Percentiles rank a stretch among this genome's conserved stretches.
These are phyloP conservation scores for Tetrahymena elliotti DNA, from an alignment of 73 alveolate genomes.

Conservation along the genomic window DNA sequence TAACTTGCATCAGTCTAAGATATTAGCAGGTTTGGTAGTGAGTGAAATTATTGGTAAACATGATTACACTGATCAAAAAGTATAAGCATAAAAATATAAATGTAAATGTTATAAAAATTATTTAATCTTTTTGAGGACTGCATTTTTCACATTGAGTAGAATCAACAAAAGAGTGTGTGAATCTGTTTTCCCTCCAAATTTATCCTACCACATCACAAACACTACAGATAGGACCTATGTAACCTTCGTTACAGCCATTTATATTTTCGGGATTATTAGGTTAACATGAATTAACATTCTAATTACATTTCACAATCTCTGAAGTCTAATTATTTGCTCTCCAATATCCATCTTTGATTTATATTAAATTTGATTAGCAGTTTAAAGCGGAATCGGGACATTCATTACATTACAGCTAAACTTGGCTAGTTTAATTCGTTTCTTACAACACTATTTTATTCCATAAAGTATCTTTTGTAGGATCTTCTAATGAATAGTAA, in stretches of 20 bases:
- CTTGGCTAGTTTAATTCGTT: too few species aligned
- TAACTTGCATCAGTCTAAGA: not conserved
- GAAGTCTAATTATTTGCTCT: not conserved
- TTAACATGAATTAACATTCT: not conserved
- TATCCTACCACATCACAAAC: not conserved
- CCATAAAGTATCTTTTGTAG: not conserved
- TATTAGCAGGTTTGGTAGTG: not conserved
- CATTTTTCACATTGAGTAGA: not conserved
- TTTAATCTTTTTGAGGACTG: not conserved
- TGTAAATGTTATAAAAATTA: not conserved
- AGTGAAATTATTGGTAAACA: not conserved
- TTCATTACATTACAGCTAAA: not conserved
- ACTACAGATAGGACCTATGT: not conserved
- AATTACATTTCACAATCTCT: not conserved
- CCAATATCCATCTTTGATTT: not conserved
- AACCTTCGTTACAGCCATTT: not conserved
- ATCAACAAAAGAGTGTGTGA: not conserved
- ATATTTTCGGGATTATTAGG: not conserved
- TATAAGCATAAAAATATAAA: not conserved
- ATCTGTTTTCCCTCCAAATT: not conserved
- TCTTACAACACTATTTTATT: not conserved
- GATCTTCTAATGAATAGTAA: not conserved
- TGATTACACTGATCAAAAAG: not conserved
- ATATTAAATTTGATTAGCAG: not conserved
- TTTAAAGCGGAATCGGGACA: not conserved